Base-by-base conservation (phyloP, 2,329 filamentous ascomycete species). In the Aspergillus costaricaensis region DNA sequence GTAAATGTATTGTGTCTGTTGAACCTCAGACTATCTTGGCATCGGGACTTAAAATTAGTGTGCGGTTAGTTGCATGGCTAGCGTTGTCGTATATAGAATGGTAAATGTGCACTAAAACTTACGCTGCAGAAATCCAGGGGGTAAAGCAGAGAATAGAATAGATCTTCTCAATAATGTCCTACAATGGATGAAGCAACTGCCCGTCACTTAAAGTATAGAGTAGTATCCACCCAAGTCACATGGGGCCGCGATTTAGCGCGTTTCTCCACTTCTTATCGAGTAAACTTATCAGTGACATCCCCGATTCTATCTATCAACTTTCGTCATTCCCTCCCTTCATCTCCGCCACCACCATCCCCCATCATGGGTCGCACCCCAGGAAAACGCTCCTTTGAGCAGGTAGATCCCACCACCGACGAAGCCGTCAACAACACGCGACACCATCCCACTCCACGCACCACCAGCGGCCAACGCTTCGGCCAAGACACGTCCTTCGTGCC, bases 351-450 rank as follows among this genome's bases (percentile, higher is more conserved):
- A 8, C 23, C 44, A 27, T 25, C 14, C 41, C 38, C 43, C 41
- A 58, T 5, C 9, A 69, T 69, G 67, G 59, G 41, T 12, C 14
- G n/a, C 2, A 48, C 30, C 2, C 39, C 39, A 15, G 68, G 56
- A 55, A 75, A 68, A 48, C 68, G 65, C 41, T 54, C 56, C 51
- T 58, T 64, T 23, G 68, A 73, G 2, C 66, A 70, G 14, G 65
- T 74, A 19, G 69, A 74, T 52, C 67, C 74, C 10, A 74, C 70
- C 15, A 60, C 59, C 25, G 67, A 72, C 50, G 68, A 68, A 49
- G 55, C 12, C 32, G 61, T 21, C 61, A 52, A 38, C 21, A 19
- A 54, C 53, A 32, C 32, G 49, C 52, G 43, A 62, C 17, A 25
- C 12, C 6, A 25, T 36, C 9, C 55, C 47, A 3, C 55, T 9